Evolutionary conservation across 805 yeast species (phyloP), one percentile per base, ranked within the genome.

Genomic region (Candida endomychidarum): DNA sequence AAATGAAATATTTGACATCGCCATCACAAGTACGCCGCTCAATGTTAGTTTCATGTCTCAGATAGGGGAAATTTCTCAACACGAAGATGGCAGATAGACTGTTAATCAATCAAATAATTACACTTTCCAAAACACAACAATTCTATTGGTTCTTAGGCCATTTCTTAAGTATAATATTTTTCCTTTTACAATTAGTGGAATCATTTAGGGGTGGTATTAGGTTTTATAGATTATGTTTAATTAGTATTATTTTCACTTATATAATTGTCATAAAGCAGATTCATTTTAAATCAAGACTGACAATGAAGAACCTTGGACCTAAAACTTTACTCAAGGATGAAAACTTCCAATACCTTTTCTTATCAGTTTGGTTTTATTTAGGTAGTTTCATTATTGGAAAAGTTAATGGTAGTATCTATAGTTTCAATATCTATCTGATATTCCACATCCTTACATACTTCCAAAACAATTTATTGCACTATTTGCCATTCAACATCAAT

Each of bases 71-170:
- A 32, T 21, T 12, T 32, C 26, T 32, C 35, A 32, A 32, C 35
- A 22, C 33, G 17, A 18, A 20, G 8, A 32, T 32, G 35, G 35
- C 35, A 20, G 35, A 32, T 21, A 32, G 35, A 32, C 35, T 32
- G 35, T 19, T 32, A 22, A 14, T 37, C 7, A 37, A 20, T 9
- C 41, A 38, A 26, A n/a, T 38, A 16, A 14, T 38, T 11, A 10
- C 16, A 8, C 23, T 38, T 23, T 5, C 26, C 23, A 53, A 61
- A 47, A 74, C 80, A 8, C 78, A 80, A 7, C 87, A 82, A 55
- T 80, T 83, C 54, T 78, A 78, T 50, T 83, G 90, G 90, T 83
- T 75, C 48, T 38, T 80, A 19, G 83, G 85, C 12, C 86, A 83
- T 58, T 66, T 75, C 10, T 54, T 69, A 22, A 75, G 80, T 2